Percentiles rank a stretch among this genome's conserved stretches.
These are phyloP conservation scores for Chrysochromulina parva DNA, from an alignment of 78 protist species.

Conservation along the genomic window DNA sequence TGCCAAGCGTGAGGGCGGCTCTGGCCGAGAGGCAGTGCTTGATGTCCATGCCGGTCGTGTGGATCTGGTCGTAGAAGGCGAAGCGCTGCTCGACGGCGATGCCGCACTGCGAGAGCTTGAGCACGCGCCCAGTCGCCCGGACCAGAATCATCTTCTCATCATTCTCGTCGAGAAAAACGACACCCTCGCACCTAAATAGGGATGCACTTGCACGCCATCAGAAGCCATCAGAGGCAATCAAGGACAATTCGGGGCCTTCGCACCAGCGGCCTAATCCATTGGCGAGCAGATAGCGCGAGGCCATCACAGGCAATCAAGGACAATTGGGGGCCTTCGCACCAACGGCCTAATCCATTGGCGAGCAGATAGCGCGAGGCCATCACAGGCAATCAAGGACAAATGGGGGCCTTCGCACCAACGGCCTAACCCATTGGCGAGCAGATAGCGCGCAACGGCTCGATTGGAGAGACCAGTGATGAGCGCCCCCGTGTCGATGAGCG, in stretches of 20 bases:
- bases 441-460: conserved; percentile 55
- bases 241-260: no score
- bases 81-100: conserved; percentile 35
- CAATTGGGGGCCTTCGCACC: no score
- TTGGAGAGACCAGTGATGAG: conserved; percentile 62
- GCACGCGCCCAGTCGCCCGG: background rate
- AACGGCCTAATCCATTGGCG: no score
- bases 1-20: conserved; percentile 72
- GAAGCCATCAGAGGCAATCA: no score
- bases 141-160: conserved; percentile 59
- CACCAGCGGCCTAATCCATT: no score
- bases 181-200: conserved; percentile 44
- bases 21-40: conserved; percentile 60
- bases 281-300: no score
- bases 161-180: conserved; percentile 57
- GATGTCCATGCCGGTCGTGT: conserved; percentile 85
- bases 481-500: conserved; percentile 75
- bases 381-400: no score
- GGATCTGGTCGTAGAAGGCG: conserved; percentile 68
- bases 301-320: no score
- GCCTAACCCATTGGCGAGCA: conserved; percentile 28
- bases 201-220: no score
- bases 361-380: background rate
- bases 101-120: conserved; percentile 64
- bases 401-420: background rate